A percentile compares a stretch with the other conserved stretches of the same genome.
phyloP scores from a whole-genome alignment of 2,329 filamentous ascomycete species.

The Diplodia corticola region DNA sequence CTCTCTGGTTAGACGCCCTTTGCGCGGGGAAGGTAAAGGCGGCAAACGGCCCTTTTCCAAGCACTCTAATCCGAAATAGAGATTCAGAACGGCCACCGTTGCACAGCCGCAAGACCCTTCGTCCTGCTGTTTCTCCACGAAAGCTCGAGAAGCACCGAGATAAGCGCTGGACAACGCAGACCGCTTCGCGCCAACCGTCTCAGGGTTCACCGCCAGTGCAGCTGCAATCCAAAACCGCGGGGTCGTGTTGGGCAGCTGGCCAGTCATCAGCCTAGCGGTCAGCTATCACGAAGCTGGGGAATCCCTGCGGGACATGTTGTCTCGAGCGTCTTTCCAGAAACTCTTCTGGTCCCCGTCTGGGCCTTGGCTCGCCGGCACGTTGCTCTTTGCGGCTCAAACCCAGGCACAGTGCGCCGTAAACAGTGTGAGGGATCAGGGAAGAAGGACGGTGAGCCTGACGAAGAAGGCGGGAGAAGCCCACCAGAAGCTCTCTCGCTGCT shows the following conservation, averaged over 20 bases:
- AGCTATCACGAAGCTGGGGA: neutral
- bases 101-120: neutral
- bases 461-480: neutral
- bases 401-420: neutral
- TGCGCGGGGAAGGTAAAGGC: neutral
- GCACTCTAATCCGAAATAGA: neutral
- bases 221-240: neutral
- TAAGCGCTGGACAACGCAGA: neutral
- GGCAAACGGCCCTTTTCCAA: neutral
- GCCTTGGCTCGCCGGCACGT: neutral
- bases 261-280: neutral
- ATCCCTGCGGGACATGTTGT: neutral
- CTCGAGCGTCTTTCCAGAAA: neutral
- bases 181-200: neutral
- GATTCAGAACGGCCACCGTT: slow-evolving; percentile 7
- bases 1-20: neutral
- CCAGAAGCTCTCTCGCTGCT: neutral
- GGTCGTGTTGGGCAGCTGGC: neutral
- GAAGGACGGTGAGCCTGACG: neutral
- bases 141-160: slow-evolving; percentile 1
- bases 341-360: neutral
- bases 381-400: neutral
- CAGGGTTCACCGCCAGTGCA: slow-evolving; percentile 3
- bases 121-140: neutral
- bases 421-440: neutral